These are phyloP conservation scores for Fusarium sterilihyphosum DNA, from an alignment of 2,329 filamentous ascomycete genomes.

Conservation along the genomic window DNA sequence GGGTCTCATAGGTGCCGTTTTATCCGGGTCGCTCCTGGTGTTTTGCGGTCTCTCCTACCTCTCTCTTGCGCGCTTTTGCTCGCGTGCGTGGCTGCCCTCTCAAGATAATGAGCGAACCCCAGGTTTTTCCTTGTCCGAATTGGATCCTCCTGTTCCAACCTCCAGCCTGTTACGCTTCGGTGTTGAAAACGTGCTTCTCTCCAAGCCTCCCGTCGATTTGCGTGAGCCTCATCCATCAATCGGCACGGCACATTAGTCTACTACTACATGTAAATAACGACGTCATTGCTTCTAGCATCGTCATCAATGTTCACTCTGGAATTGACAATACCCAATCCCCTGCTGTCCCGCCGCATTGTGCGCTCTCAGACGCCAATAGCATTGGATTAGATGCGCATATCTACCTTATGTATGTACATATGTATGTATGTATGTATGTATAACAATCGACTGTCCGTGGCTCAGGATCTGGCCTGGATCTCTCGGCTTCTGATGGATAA, in stretches of 20 bases:
- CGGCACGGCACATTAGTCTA: not conserved
- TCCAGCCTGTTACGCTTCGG: constrained; percentile 11
- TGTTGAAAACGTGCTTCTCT: constrained; percentile 21
- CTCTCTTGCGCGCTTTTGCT: not conserved
- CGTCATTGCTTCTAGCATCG: constrained; percentile 12
- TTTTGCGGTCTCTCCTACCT: not conserved
- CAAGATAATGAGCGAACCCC: constrained; percentile 4
- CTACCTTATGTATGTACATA: not conserved
- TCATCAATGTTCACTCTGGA: not conserved
- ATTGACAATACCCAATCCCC: not conserved
- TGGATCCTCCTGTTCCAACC: not conserved
- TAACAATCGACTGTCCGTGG: not conserved
- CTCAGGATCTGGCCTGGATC: constrained; percentile 40
- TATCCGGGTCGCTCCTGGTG: constrained; percentile 29
- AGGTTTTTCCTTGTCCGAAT: constrained; percentile 25
- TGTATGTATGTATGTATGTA: not conserved
- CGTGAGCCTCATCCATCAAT: not conserved
- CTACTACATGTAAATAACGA: constrained; percentile 2
- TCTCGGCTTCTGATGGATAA: constrained; percentile 33
- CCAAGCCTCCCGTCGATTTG: not conserved
- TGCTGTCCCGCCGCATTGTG: not conserved
- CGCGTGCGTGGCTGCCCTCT: constrained; percentile 23
- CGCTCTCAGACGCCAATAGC: not conserved
- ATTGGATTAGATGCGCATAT: not conserved
- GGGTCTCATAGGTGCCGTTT: constrained; percentile 38